Percentiles rank a stretch among this genome's conserved stretches.
Evolutionary conservation across 2,329 filamentous ascomycete species (phyloP).

Genomic region (Cadophora malorum): DNA sequence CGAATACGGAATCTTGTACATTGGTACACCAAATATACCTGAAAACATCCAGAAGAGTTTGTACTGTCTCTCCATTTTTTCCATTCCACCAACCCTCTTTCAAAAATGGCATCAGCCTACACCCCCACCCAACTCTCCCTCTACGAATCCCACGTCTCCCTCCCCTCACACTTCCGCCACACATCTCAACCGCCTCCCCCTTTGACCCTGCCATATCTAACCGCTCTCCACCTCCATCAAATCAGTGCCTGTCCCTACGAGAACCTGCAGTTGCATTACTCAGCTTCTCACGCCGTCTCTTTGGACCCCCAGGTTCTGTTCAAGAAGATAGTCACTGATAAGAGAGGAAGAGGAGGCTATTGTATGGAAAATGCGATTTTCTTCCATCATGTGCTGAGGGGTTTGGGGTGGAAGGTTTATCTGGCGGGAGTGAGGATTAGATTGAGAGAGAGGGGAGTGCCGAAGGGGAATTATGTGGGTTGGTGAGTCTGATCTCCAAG

Average conservation of each 20-base stretch:
- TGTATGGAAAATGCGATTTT: conserved; percentile 65
- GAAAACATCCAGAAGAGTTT: not conserved
- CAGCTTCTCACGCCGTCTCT: conserved; percentile 28
- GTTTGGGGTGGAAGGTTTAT: conserved; percentile 60
- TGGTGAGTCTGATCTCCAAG: conserved; percentile 32
- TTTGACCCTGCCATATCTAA: conserved; percentile 36
- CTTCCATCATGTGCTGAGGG: conserved; percentile 58
- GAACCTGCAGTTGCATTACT: conserved; percentile 42
- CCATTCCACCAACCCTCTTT: too few relatives aligned
- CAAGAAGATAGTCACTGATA: conserved; percentile 39
- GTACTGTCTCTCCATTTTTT: too few relatives aligned
- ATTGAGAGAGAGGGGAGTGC: conserved; percentile 37
- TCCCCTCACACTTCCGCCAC: conserved; percentile 32
- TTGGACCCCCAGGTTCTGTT: conserved; percentile 40
- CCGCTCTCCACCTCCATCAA: conserved; percentile 37
- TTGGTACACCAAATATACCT: not conserved
- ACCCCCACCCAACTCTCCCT: conserved; percentile 32
- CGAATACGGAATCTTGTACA: too few relatives aligned
- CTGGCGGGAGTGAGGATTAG: conserved; percentile 53
- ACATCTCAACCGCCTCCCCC: conserved; percentile 24
- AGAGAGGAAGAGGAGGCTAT: conserved; percentile 58
- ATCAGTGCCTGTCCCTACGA: conserved; percentile 40
- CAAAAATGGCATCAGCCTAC: conserved; percentile 33
- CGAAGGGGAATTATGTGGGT: conserved; percentile 38
- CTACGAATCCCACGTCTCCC: conserved; percentile 37